Evolutionary conservation across 2,329 filamentous ascomycete species (phyloP).

Genomic region (Ambrosiella xylebori): DNA sequence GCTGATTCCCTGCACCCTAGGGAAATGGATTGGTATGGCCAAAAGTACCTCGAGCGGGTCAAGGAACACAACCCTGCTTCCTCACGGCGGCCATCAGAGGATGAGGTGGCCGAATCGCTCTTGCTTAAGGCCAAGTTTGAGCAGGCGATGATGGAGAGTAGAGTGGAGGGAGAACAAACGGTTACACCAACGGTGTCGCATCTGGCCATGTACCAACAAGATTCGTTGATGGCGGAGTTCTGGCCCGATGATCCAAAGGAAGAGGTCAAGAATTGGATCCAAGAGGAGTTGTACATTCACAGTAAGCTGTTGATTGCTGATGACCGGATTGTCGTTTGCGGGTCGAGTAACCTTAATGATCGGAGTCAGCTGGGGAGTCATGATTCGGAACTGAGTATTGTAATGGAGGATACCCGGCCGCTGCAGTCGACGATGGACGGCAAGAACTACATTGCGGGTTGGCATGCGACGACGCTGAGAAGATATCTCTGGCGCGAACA

Average conservation of each 20-base stretch:
- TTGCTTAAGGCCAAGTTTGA: constrained; percentile 21
- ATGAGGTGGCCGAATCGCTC: constrained; percentile 33
- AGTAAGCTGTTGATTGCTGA: constrained; percentile 81
- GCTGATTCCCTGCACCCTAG: constrained; percentile 34
- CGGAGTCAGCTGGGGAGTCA: constrained; percentile 74
- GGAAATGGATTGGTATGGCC: constrained; percentile 52
- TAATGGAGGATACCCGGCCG: constrained; percentile 67
- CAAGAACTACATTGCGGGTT: constrained; percentile 56
- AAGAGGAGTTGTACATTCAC: constrained; percentile 93
- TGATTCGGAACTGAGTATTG: constrained; percentile 77
- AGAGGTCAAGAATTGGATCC: constrained; percentile 78
- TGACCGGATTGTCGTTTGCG: constrained; percentile 69
- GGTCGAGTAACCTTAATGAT: constrained; percentile 83
- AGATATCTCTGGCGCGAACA: constrained; percentile 83
- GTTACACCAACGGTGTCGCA: constrained; percentile 43
- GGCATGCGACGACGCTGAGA: constrained; percentile 64
- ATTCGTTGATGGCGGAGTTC: constrained; percentile 44
- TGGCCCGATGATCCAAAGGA: constrained; percentile 65
- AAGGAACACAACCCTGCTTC: constrained; percentile 20
- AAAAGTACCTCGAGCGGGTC: constrained; percentile 8
- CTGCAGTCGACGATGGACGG: constrained; percentile 65
- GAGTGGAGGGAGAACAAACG: background rate
- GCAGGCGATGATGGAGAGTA: constrained; percentile 20
- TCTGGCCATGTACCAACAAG: constrained; percentile 50
- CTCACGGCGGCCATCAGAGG: constrained; percentile 28